phyloP scores from a whole-genome alignment of 148 eudicot genomes.

The Vaccinium myrtillus region DNA sequence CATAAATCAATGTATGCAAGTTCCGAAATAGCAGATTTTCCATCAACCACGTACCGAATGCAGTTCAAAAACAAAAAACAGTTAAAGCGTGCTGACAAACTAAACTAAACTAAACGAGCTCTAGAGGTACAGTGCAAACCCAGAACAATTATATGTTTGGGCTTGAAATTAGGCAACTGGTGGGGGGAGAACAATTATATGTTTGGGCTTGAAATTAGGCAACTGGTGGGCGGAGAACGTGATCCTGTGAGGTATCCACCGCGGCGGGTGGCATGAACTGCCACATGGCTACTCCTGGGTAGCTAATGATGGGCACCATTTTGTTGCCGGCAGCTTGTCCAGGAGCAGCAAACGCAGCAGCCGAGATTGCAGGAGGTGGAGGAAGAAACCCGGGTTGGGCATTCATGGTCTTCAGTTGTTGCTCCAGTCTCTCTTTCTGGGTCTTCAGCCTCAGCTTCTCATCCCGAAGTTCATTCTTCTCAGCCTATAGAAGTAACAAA shows the following conservation, averaged over 20 bases:
- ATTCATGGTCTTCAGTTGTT: conserved; percentile 55
- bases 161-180: conserved; percentile 56
- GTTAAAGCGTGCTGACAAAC: conserved; percentile 19
- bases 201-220: conserved; percentile 35
- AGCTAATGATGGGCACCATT: conserved; percentile 59
- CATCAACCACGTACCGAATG: conserved; percentile 27
- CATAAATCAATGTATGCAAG: conserved; percentile 8
- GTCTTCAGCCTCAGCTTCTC: conserved; percentile 80
- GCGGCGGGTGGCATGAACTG: conserved; percentile 83
- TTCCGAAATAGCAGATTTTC: conserved; percentile 28
- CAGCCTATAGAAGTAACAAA: conserved; percentile 33
- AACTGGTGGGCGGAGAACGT: conserved; percentile 72
- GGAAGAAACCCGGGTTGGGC: conserved; percentile 55
- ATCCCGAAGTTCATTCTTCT: conserved; percentile 72
- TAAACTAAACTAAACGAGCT: conserved; percentile 10
- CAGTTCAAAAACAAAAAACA: conserved; percentile 33
- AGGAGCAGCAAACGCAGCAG: conserved; percentile 50
- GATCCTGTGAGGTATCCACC: conserved; percentile 79
- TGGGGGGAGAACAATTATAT: conserved; percentile 48
- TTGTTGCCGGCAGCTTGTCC: conserved; percentile 60
- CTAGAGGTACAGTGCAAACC: background rate
- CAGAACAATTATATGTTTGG: background rate
- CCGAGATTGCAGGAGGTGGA: conserved; percentile 48
- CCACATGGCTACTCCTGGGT: conserved; percentile 86
- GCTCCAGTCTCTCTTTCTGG: conserved; percentile 73